phyloP scores from a whole-genome alignment of 129 eudicot genomes.

The Escallonia rubra region DNA sequence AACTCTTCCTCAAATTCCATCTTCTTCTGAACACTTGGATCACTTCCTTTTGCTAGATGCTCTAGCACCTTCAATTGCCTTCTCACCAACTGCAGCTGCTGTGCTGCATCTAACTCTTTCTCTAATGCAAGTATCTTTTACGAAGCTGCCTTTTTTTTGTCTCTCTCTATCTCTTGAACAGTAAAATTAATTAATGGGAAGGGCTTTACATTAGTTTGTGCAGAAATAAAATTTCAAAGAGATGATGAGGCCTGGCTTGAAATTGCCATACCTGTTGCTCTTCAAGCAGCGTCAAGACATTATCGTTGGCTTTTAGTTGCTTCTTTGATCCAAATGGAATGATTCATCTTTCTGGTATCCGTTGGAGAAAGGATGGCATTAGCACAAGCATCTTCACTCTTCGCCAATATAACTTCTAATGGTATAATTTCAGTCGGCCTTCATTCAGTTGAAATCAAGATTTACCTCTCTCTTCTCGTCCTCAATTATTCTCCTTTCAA shows the following conservation, averaged over 20 bases:
- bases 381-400: too few species aligned
- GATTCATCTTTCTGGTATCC: slow-evolving; percentile 17
- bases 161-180: not conserved
- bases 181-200: too few species aligned
- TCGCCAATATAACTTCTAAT: too few species aligned
- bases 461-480: slow-evolving; percentile 31
- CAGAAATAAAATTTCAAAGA: too few species aligned
- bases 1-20: slow-evolving; percentile 11
- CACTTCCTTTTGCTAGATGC: slow-evolving; percentile 12
- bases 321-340: slow-evolving; percentile 12
- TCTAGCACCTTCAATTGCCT: too few species aligned
- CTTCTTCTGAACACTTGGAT: not conserved
- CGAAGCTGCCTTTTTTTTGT: not conserved
- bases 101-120: slow-evolving; percentile 5
- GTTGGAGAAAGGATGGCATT: too few species aligned
- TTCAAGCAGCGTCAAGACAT: slow-evolving; percentile 27
- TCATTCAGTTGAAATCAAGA: not conserved
- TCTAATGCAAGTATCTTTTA: slow-evolving; percentile 4
- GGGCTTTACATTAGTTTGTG: too few species aligned
- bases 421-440: too few species aligned
- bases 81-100: slow-evolving; percentile 8
- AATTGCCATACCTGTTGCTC: slow-evolving; percentile 24
- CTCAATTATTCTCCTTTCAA: slow-evolving; percentile 20
- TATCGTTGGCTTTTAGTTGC: slow-evolving; percentile 30
- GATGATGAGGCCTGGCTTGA: too few species aligned